Base-by-base conservation (phyloP, 805 yeast species). In the Nakazawaea molendinolei region DNA sequence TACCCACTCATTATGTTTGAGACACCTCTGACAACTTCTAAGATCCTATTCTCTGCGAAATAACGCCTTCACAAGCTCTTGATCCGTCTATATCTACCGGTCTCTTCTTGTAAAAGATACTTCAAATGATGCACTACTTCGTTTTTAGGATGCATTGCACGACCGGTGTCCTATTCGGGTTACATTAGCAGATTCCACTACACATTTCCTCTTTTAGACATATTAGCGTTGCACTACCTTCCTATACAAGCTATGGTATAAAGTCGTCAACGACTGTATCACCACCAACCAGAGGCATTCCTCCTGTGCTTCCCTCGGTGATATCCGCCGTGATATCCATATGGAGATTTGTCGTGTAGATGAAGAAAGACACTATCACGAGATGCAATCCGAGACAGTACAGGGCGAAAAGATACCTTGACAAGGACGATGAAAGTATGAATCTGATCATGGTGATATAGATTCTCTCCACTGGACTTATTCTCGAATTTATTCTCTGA, bases 401-500 rank as follows among this genome's bases (percentile, higher is more conserved):
- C 3, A 66, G 63, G 31, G 86, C 67, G 55, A 86, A 86, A 29
- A 82, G 52, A 67, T 79, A 70, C 48, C 97, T 61, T 7, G 89
- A 77, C 12, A 76, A 59, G 44, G 81, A 69, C 35, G 85, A 85
- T 13, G 89, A 80, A 40, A 87, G 61, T n/a, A 87, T 72, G 0
- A 83, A 71, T 45, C 85, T 67, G 1, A 95, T 80, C 42, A 83
- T 67, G 39, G 78, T 74, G 41, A 78, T 74, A 44, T 80, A 82
- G n/a, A 84, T 58, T 41, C 94, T 67, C 48, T 92, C 97, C 39
- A 83, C 52, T 2, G 92, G 83, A 2, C 89, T 77, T 54, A 87
- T 65, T 32, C 74, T 71, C 6, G 87, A 75, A 34, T 71, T 69
- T 31, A 83, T 79, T 45, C 95, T 66, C 48, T 81, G 86, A 23